Evolutionary conservation across 257 asterid genomes (phyloP), one percentile per base, ranked within the genome.

Genomic region (Solanum piurae): DNA sequence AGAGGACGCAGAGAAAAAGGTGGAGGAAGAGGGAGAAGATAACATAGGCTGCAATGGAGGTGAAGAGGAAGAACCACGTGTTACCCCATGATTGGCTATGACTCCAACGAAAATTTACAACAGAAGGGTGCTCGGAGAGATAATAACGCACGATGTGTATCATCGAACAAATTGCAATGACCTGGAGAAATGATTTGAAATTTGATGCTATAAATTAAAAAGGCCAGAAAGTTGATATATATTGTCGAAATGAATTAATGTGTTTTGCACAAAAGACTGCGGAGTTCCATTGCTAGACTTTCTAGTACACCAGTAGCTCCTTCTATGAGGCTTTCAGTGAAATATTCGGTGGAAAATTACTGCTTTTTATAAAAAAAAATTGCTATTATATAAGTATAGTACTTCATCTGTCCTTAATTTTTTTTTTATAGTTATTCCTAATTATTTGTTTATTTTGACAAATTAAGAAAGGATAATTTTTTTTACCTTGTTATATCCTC

Each of bases 11-110:
- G 2, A 88, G 85, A 27, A 88, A 34, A 3, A 75, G 68, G 76
- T 88, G 88, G 87, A 88, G 87, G 49, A 88, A 21, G 31, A 88
- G 14, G 68, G 90, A 88, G 80, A 55, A 23, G 46, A 69, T 9
- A 11, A 88, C 13, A 27, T 88, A 88, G 12, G 90, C 86, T 55
- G 84, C 31, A 31, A 86, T 88, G 27, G 88, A 46, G 52, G 87
- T 46, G 76, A 88, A 88, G 75, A 88, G 88, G 86, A 88, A 88
- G 21, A 49, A 62, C 90, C 88, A 88, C 31, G 90, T 88, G 86
- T 72, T 85, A 49, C 88, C 88, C 90, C 88, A 88, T 42, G 73
- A 88, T 79, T 86, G 86, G 87, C 88, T 72, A 4, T 76, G 86
- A 80, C 88, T 86, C 90, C 90, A 88, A 13, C 90, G 86, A 27